phyloP scores from a whole-genome alignment of 495 filamentous ascomycete genomes.

The Xylaria castorea region DNA sequence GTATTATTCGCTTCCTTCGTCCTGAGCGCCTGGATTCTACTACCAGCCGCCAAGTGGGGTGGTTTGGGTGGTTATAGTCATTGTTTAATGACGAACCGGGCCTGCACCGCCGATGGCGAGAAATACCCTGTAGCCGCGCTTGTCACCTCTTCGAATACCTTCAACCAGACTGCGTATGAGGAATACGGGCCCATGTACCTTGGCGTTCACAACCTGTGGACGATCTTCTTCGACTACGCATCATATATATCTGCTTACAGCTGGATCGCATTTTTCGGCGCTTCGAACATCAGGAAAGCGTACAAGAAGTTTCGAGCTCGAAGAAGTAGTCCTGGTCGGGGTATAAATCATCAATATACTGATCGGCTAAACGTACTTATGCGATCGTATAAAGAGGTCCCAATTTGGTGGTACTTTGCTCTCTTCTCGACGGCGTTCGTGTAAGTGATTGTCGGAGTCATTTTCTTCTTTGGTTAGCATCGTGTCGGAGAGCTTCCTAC shows the following conservation, averaged over 20 bases:
- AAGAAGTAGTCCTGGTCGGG: slow-evolving; percentile 37
- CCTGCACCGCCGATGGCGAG: slow-evolving; percentile 55
- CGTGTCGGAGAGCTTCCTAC: not conserved
- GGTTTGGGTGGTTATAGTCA: slow-evolving; percentile 57
- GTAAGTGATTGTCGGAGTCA: not conserved
- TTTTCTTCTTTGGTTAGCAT: not conserved
- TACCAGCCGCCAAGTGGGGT: slow-evolving; percentile 64
- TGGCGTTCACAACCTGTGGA: slow-evolving; percentile 60
- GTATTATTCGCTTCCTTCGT: slow-evolving; percentile 59
- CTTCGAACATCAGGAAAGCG: slow-evolving; percentile 50
- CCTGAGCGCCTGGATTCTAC: slow-evolving; percentile 62
- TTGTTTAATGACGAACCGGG: slow-evolving; percentile 61
- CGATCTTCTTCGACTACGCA: slow-evolving; percentile 64
- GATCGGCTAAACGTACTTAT: slow-evolving; percentile 63
- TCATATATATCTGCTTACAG: slow-evolving; percentile 61
- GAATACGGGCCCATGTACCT: slow-evolving; percentile 60
- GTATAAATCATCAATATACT: slow-evolving; percentile 60
- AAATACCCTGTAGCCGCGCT: slow-evolving; percentile 55
- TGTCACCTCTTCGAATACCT: slow-evolving; percentile 53
- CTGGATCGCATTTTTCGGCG: slow-evolving; percentile 64
- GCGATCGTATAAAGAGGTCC: slow-evolving; percentile 61
- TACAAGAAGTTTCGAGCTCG: slow-evolving; percentile 48
- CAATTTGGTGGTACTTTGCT: slow-evolving; percentile 59
- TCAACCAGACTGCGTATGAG: slow-evolving; percentile 62
- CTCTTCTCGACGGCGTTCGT: slow-evolving; percentile 56